Base-by-base conservation (phyloP, 768 basidiomycete genomes). In the Baorangia bicolor region DNA sequence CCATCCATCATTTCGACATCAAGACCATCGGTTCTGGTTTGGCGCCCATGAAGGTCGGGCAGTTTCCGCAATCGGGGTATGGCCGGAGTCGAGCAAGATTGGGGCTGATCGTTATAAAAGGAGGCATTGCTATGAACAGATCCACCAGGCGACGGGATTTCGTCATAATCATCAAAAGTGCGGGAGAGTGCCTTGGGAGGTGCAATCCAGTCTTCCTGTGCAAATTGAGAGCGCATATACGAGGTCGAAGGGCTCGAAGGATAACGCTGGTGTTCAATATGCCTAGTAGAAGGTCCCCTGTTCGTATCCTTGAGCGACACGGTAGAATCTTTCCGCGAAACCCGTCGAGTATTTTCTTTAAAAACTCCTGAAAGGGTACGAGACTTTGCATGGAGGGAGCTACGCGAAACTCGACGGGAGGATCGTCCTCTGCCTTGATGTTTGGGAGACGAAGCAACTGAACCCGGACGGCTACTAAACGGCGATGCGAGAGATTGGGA, bases 381-480 rank as follows among this genome's bases (percentile, higher is more conserved):
- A 0, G 76, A 65, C 59, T 78, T 77, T 11, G 53, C 53, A 45
- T 71, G 73, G 10, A 65, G 58, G 11, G 66, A 54, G 13, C 59
- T 55, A 28, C 53, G 69, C 49, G 53, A 60, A 58, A 13, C 49
- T 49, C 39, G 55, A 45, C 46, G 67, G 8, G 54, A 55, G 11
- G 55, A 33, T 46, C 50, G 56, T 14, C 39, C 48, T 18, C 30
- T 52, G 33, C 33, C 58, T 63, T 53, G 65, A 53, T 51, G 52
- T 21, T 68, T 70, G 7, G 77, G 75, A 47, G 77, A 78, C 23
- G 74, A 53, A 28, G 67, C 53, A 40, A 71, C 65, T 49, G 81
- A 81, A 34, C 64, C 66, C 18, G 80, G 77, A 40, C 75, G 73
- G 41, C 79, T 79, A 47, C 64, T 70, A 60, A 80, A 82, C 2